These are phyloP conservation scores for Boletus subcaerulescens DNA, from an alignment of 768 basidiomycete species.

Conservation along the genomic window DNA sequence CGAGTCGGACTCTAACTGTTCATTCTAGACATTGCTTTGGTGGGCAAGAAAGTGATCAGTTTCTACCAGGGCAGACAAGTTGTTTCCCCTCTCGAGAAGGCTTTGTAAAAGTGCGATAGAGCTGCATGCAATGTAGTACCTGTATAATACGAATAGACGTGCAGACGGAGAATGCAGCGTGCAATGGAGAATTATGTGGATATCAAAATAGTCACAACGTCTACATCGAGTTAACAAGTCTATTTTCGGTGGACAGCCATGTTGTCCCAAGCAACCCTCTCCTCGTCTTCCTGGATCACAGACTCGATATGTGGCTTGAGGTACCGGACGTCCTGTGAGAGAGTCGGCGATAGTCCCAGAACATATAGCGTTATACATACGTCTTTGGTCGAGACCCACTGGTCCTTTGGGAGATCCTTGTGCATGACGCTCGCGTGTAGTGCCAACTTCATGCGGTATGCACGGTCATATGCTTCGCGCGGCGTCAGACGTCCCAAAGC, in stretches of 20 bases:
- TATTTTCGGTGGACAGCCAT: constrained; percentile 69
- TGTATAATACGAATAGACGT: constrained; percentile 12
- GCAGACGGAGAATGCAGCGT: neutral
- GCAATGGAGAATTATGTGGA: constrained; percentile 10
- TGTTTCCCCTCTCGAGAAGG: constrained; percentile 74
- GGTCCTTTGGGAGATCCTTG: constrained; percentile 71
- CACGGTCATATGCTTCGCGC: constrained; percentile 84
- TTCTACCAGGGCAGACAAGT: constrained; percentile 80
- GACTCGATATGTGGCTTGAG: constrained; percentile 73
- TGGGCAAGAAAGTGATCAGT: constrained; percentile 81
- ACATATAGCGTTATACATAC: constrained; percentile 43
- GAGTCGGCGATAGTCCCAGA: constrained; percentile 8
- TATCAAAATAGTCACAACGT: constrained; percentile 19
- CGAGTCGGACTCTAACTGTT: constrained; percentile 2
- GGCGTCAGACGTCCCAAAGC: constrained; percentile 80
- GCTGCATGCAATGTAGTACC: constrained; percentile 10
- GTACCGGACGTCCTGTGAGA: constrained; percentile 81
- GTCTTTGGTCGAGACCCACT: constrained; percentile 75
- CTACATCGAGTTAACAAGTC: constrained; percentile 30
- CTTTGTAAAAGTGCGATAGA: constrained; percentile 41
- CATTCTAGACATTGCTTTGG: constrained; percentile 62
- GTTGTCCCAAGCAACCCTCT: constrained; percentile 80
- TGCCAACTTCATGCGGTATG: constrained; percentile 83
- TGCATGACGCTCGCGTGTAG: constrained; percentile 75
- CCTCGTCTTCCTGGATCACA: constrained; percentile 70